Evolutionary conservation across 352 stramenopile species (phyloP), one percentile per base, ranked within the genome.

Genomic region (Saprolegnia parasitica): DNA sequence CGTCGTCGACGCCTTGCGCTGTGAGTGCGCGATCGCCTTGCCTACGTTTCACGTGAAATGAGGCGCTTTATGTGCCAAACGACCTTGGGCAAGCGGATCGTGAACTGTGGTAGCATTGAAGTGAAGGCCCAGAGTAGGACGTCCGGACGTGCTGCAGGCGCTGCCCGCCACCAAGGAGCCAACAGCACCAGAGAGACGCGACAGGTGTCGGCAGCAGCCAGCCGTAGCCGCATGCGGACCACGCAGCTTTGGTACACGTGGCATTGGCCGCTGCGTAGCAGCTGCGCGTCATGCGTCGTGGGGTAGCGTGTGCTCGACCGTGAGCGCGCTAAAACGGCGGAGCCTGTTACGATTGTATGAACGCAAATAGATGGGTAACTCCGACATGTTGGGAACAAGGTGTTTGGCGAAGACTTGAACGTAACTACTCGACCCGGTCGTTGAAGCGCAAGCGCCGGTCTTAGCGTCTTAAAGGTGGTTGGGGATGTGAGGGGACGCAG

Each of bases 71-170:
- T n/a, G n/a, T n/a, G n/a, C n/a, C n/a, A n/a, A 16, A 26, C 0
- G 32, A 70, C 63, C 63, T 70, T 70, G 63, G 20, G 42, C 63
- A 35, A 70, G 54, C 2, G 63, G 46, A 39, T 70, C 63, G 39
- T 70, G 63, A n/a, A 70, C 62, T 8, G 32, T 62, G 18, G 54
- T 49, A 3, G 11, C 52, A 39, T 61, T 46, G 47, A 70, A 63
- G 24, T 70, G 3, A 11, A 60, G 24, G 24, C 24, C 23, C 11
- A 60, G 35, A 20, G 24, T 18, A 1, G 35, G 11, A 20, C 8
- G 35, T 21, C 52, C n/a, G 35, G 35, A 35, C 52, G 13, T 40
- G 52, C 11, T 4, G 52, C 24, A 60, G 52, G 3, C 24, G 24
- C 35, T 20, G 11, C 3, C 11, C 11, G 24, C 52, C 52, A 9